Evolutionary conservation across 2,329 filamentous ascomycete genomes (phyloP), one percentile per base, ranked within the genome.

Genomic region (Fusarium subglutinans): DNA sequence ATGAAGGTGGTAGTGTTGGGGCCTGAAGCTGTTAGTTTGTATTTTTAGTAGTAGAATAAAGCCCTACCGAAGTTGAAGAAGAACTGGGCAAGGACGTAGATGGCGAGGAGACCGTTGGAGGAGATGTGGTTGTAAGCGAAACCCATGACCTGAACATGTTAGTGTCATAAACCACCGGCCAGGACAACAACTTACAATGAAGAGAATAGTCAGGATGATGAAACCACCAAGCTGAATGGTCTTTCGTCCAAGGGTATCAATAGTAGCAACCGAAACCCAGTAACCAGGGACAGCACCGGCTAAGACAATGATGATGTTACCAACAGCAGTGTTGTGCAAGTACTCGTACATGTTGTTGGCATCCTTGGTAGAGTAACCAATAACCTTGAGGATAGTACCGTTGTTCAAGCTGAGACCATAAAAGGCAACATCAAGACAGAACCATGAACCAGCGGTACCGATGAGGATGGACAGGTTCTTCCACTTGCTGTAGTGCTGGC

Each of bases 361-460:
- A 72, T 78, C 73, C 63, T 79, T 79, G 66, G 82, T 80, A 26
- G 90, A 90, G 83, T 91, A 96, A 56, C 93, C 93, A 77, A 95
- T 95, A 8, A 89, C 88, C 33, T 84, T 81, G 30, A 95, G 88
- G 72, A 95, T 94, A 67, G 90, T 89, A 30, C 91, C 89, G 82
- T 94, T 95, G 83, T 95, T 95, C 56, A 96, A 86, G 40, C 91
- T 91, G 28, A 95, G 88, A 61, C 91, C 90, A 76, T 92, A 92
- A 80, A 90, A 90, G 37, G 89, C 89, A 66, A 86, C 82, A 70
- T 86, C 86, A 60, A 94, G 90, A 83, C 93, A 89, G 82, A 95
- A 96, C 94, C 94, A 97, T 6, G 94, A 96, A 45, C 92, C 92
- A 18, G 93, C 92, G 18, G 93, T 96, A n/a, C 93, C 93, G 47